Evolutionary conservation across 495 filamentous ascomycete species (phyloP), one percentile per base, ranked within the genome.

Genomic region (Lichina pygmaea): DNA sequence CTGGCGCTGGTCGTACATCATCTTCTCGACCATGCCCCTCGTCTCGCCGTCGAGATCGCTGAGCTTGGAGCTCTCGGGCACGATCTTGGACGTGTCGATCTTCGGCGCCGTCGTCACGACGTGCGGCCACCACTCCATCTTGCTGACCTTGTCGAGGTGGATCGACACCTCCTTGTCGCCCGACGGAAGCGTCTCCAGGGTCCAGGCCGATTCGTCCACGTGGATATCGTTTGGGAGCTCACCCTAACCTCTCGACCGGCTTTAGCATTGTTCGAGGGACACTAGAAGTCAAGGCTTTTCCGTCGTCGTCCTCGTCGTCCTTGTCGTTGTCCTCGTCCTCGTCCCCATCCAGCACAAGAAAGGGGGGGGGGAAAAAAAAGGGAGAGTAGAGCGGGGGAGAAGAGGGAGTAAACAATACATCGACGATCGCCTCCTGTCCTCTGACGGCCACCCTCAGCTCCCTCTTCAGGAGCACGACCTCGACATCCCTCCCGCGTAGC

Each of bases 1-100:
- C 68, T 93, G 85, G 41, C 80, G 67, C 70, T 97, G 89, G 63
- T 97, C 89, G 53, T 68, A 97, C 89, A 97, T 97, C 89, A 97
- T 95, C 71, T 97, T 97, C 75, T 97, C 89, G 39, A 97, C 89
- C 86, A 97, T 94, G n/a, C 72, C 66, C 48, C 89, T 70, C 49
- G 89, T 97, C 71, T 93, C 81, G 44, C 91, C 86, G 56, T 97
- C 91, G 48, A 97, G 63, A 61, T 97, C 89, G 47, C 77, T 70
- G 52, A 97, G 62, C 56, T 79, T 89, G 50, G 73, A 80, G 57
- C 80, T 86, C 64, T 97, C 89, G 15, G 89, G 89, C 56, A 73
- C 72, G 62, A 97, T 94, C 66, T 92, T 92, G 51, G 76, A 74
- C 32, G 89, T 84, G 58, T 97, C 91, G 63, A 95, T 91, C 56